A percentile compares a stretch with the other conserved stretches of the same genome.
Evolutionary conservation across 2,329 filamentous ascomycete genomes (phyloP).

Genomic region (Neurospora crassa): DNA sequence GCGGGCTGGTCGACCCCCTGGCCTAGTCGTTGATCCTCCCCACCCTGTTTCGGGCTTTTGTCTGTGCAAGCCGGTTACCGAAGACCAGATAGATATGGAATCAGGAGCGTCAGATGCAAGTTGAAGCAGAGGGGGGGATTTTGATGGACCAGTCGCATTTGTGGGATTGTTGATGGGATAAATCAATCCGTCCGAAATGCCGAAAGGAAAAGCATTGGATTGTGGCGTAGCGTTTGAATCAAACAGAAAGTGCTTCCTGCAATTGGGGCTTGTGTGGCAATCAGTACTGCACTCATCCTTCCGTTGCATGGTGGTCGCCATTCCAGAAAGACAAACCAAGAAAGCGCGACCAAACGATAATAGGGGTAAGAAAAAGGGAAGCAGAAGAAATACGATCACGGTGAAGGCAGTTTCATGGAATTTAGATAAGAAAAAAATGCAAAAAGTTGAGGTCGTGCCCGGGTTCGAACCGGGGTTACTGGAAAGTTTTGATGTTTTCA

Average conservation of each 20-base stretch:
- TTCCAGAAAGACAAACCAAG: not conserved
- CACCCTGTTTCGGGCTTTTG: not conserved
- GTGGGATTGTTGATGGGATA: not conserved
- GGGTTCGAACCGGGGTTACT: constrained; percentile 14
- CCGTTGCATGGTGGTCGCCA: not conserved
- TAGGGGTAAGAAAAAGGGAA: not conserved
- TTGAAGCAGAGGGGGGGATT: not conserved
- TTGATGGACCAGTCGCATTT: constrained; percentile 6
- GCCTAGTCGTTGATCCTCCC: not conserved
- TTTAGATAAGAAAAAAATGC: not conserved
- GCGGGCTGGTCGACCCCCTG: not conserved
- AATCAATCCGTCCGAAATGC: not conserved
- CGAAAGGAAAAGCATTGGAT: not conserved
- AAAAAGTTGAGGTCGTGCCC: constrained; percentile 7
- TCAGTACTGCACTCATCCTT: not conserved
- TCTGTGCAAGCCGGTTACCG: not conserved
- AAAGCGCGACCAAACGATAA: not conserved
- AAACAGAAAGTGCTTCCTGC: not conserved
- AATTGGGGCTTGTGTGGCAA: not conserved
- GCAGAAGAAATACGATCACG: not conserved
- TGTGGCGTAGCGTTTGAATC: not conserved
- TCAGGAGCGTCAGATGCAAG: not conserved
- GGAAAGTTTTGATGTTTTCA: constrained; percentile 6
- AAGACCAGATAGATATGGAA: not conserved
- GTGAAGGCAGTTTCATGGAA: not conserved